A percentile compares a stretch with the other conserved stretches of the same genome.
Evolutionary conservation across 2,329 filamentous ascomycete genomes (phyloP).

Genomic region (Aureobasidium subglaciale): DNA sequence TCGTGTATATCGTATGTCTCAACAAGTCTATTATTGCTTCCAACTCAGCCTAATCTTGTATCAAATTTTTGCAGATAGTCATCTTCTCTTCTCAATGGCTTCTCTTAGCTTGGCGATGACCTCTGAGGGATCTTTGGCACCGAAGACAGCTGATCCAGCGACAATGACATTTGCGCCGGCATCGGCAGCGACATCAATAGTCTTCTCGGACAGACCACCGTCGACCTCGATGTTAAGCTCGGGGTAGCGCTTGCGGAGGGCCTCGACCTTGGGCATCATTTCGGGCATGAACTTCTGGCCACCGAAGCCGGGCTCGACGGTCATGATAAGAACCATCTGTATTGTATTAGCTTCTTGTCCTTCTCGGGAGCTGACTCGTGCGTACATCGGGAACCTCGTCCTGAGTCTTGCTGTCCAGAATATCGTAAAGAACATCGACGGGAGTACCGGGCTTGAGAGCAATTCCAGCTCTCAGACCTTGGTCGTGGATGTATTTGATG

Average conservation of each 20-base stretch:
- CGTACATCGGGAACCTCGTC: slow-evolving; percentile 81
- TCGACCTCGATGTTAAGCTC: slow-evolving; percentile 96
- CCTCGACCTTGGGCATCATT: slow-evolving; percentile 87
- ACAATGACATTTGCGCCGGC: slow-evolving; percentile 98
- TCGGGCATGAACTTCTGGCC: slow-evolving; percentile 98
- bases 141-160: slow-evolving; percentile 91
- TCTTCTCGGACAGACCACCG: slow-evolving; percentile 78
- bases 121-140: slow-evolving; percentile 77
- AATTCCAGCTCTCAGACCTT: slow-evolving; percentile 83
- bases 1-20: not conserved
- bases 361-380: too few relatives aligned
- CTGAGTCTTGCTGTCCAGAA: slow-evolving; percentile 65
- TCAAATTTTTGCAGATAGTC: slow-evolving; percentile 14
- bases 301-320: slow-evolving; percentile 92
- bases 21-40: not conserved
- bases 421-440: slow-evolving; percentile 87
- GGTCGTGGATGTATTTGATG: slow-evolving; percentile 82
- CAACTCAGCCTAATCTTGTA: not conserved
- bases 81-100: slow-evolving; percentile 60
- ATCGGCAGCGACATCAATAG: slow-evolving; percentile 88
- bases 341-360: not conserved
- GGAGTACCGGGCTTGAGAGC: slow-evolving; percentile 90
- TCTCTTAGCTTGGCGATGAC: slow-evolving; percentile 77
- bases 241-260: slow-evolving; percentile 75
- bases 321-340: slow-evolving; percentile 98